Base-by-base conservation (phyloP, 371 early-diverging fungal species). In the Blakeslea trispora region DNA sequence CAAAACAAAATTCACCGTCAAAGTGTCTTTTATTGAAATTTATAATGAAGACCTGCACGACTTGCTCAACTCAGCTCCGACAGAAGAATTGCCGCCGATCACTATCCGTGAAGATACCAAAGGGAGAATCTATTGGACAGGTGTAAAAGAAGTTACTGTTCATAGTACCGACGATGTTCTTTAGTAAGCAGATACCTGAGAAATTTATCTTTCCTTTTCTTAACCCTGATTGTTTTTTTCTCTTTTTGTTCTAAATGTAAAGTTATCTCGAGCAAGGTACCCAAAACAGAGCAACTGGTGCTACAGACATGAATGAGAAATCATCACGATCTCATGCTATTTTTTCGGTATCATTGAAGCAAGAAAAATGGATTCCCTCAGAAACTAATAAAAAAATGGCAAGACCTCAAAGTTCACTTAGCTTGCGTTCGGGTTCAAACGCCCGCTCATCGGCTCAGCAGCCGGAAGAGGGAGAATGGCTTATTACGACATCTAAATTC, bases 291-390 rank as follows among this genome's bases (percentile, higher is more conserved):
- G 95, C 93, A 42, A 97, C 97, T 2, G 94, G 92, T 43, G 82
- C 92, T n/a, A 99, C 99, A 14, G 91, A 94, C 50, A 98, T 98
- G 99, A 99, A 99, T 79, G 90, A 84, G 42, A 81, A 89, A 45
- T 96, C 96, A 0, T 97, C 97, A 6, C 79, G 99, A 57, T 96
- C 96, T 19, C 99, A 99, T 75, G 99, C 99, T 42, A 96, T 99
- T 55, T 97, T 97, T 69, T 89, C 93, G 8, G 86, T 97, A 13
- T 84, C 88, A 7, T 81, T 97, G 23, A 66, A 74, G 17, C 93
- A 92, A 64, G 83, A 87, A 55, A 84, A 83, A 63, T 75, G 71
- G 59, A 58, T 70, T 1, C 67, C 76, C 34, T 63, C 66, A 6
- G 42, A 55, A n/a, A 45, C 47, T 7, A 63, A 72, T 5, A 44